A percentile compares a stretch with the other conserved stretches of the same genome.
phyloP scores from a whole-genome alignment of 805 yeast species.

The Cyberlindnera euphorbiae region DNA sequence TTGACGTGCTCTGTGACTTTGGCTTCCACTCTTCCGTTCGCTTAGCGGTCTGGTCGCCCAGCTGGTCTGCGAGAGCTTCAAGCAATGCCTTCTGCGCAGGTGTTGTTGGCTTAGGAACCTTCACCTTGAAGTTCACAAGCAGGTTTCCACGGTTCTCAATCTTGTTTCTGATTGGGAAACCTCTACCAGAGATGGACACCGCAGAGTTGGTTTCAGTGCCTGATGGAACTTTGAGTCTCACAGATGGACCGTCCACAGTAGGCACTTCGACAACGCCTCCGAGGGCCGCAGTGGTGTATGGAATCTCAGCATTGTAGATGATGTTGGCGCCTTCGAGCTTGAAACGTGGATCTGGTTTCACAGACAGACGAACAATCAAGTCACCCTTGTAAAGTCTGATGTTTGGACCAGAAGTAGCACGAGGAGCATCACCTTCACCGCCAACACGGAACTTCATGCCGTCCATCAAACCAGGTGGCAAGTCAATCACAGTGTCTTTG shows the following conservation, averaged over 20 bases:
- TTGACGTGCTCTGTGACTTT: background rate
- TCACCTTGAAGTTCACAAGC: constrained; percentile 68
- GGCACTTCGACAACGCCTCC: constrained; percentile 94
- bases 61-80: constrained; percentile 92
- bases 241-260: constrained; percentile 72
- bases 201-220: constrained; percentile 79
- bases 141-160: constrained; percentile 70
- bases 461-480: constrained; percentile 86
- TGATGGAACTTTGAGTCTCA: constrained; percentile 74
- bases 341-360: constrained; percentile 69
- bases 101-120: constrained; percentile 67
- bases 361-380: constrained; percentile 74
- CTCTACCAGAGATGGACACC: constrained; percentile 77
- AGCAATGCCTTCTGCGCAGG: constrained; percentile 84
- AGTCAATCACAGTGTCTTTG: constrained; percentile 71
- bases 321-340: constrained; percentile 63
- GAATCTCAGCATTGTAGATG: constrained; percentile 59
- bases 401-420: constrained; percentile 65
- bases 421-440: constrained; percentile 90
- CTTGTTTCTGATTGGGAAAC: constrained; percentile 65
- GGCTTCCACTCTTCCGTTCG: constrained; percentile 36
- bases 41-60: constrained; percentile 74
- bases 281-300: constrained; percentile 93
- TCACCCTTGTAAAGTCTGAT: constrained; percentile 78
- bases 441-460: constrained; percentile 81